Percentiles rank a stretch among this genome's conserved stretches.
Evolutionary conservation across 164 flowering plant genomes (phyloP).

Genomic region (Brasenia schreberi): DNA sequence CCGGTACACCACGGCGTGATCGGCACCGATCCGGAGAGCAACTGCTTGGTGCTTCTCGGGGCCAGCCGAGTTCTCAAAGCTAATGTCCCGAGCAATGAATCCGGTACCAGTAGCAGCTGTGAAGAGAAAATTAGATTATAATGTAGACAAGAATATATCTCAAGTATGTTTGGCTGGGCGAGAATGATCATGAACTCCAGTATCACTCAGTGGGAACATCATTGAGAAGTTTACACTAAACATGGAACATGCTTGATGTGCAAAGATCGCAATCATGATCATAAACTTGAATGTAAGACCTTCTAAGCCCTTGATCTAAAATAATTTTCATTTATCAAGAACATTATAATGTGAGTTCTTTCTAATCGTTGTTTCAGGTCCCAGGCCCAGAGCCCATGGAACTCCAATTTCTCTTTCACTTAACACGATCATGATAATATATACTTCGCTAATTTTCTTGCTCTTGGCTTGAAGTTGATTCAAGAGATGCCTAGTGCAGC

Average conservation of each 20-base stretch:
- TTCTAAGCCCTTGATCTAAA: not conserved
- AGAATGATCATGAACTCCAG: not conserved
- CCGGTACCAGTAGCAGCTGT: conserved; percentile 76
- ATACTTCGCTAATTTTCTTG: too few species aligned
- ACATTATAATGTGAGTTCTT: too few species aligned
- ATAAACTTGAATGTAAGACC: not conserved
- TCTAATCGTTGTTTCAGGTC: too few species aligned
- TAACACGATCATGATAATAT: too few species aligned
- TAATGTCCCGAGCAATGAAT: conserved; percentile 65
- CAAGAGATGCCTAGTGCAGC: too few species aligned
- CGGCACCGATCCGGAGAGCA: conserved; percentile 72
- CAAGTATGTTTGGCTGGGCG: too few species aligned
- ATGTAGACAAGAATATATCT: too few species aligned
- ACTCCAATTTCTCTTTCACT: too few species aligned
- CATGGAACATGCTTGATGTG: not conserved
- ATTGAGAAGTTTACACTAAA: not conserved
- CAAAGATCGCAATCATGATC: not conserved
- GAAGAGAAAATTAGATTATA: not conserved
- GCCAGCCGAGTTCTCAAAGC: conserved; percentile 67
- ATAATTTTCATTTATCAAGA: too few species aligned
- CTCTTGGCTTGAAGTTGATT: too few species aligned
- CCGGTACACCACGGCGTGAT: conserved; percentile 60
- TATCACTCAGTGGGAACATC: not conserved
- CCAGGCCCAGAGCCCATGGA: too few species aligned
- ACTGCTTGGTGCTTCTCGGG: conserved; percentile 79